Percentiles rank a stretch among this genome's conserved stretches.
These are phyloP conservation scores for Eucalyptus brandiana DNA, from an alignment of 345 rosid genomes.

Conservation along the genomic window DNA sequence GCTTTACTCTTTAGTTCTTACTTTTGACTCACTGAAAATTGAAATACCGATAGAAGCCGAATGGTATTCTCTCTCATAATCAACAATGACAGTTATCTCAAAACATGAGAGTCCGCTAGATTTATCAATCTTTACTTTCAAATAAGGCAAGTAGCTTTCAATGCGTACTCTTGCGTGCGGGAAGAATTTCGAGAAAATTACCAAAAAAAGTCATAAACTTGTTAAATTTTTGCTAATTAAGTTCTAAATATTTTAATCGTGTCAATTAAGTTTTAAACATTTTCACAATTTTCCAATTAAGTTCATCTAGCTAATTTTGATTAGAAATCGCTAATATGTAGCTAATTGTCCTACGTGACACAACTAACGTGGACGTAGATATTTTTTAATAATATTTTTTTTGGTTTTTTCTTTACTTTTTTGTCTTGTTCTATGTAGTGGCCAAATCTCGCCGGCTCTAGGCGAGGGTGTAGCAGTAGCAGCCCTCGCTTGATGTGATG, in stretches of 20 bases:
- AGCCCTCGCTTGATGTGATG: rapidly evolving
- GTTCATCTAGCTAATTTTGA: rapidly evolving
- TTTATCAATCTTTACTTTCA: background rate
- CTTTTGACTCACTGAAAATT: background rate
- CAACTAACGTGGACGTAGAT: rapidly evolving
- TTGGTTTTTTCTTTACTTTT: too few relatives aligned
- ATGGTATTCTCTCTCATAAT: background rate
- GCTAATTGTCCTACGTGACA: rapidly evolving
- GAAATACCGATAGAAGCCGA: background rate
- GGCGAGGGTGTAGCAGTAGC: too few relatives aligned
- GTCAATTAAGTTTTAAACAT: too few relatives aligned
- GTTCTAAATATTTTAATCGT: rapidly evolving
- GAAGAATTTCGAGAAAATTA: background rate
- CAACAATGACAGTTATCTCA: background rate
- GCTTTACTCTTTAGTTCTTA: too few relatives aligned
- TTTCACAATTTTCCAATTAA: rapidly evolving
- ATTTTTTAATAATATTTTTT: too few relatives aligned
- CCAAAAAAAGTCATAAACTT: too few relatives aligned
- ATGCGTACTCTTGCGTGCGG: rapidly evolving
- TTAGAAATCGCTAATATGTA: too few relatives aligned
- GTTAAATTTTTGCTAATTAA: too few relatives aligned
- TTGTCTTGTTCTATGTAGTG: too few relatives aligned
- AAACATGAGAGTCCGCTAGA: background rate
- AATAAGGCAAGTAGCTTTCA: background rate
- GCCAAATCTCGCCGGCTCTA: rapidly evolving